Evolutionary conservation across 192 early-diverging fungal genomes (phyloP).

Genomic region (Jimgerdemannia flammicorona): DNA sequence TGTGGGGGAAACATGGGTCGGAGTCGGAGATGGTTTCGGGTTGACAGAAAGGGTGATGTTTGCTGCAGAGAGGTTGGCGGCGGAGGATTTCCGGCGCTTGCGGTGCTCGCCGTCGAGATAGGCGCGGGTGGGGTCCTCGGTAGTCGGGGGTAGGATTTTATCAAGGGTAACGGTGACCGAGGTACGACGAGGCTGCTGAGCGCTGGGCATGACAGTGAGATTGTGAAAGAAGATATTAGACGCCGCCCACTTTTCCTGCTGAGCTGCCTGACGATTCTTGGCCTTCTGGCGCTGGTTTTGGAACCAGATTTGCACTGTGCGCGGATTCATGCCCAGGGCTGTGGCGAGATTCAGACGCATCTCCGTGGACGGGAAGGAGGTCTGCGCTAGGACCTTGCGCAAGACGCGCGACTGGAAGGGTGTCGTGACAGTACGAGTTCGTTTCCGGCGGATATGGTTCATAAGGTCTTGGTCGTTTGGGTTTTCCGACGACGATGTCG

Average conservation of each 20-base stretch:
- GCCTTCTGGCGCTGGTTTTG: constrained; percentile 84
- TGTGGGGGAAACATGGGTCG: not conserved
- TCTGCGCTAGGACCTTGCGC: constrained; percentile 56
- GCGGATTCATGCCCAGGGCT: constrained; percentile 73
- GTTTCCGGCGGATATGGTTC: constrained; percentile 5
- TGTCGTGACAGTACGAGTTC: constrained; percentile 55
- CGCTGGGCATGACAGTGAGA: not conserved
- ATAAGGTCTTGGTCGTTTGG: not conserved
- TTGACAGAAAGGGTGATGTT: not conserved
- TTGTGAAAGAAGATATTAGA: not conserved
- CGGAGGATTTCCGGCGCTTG: not conserved
- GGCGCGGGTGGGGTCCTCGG: not conserved
- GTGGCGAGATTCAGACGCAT: constrained; percentile 68
- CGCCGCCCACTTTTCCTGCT: not conserved
- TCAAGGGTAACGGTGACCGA: not conserved
- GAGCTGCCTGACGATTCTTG: constrained; percentile 31
- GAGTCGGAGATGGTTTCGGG: not conserved
- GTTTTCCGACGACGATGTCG: not conserved
- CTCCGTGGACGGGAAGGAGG: constrained; percentile 72
- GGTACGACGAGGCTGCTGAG: not conserved
- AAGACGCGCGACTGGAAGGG: constrained; percentile 57
- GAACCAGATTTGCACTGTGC: constrained; percentile 91
- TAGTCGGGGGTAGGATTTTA: not conserved
- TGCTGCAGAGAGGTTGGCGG: not conserved
- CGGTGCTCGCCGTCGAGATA: not conserved